Base-by-base conservation (phyloP, 495 filamentous ascomycete species). In the Podospora didyma region DNA sequence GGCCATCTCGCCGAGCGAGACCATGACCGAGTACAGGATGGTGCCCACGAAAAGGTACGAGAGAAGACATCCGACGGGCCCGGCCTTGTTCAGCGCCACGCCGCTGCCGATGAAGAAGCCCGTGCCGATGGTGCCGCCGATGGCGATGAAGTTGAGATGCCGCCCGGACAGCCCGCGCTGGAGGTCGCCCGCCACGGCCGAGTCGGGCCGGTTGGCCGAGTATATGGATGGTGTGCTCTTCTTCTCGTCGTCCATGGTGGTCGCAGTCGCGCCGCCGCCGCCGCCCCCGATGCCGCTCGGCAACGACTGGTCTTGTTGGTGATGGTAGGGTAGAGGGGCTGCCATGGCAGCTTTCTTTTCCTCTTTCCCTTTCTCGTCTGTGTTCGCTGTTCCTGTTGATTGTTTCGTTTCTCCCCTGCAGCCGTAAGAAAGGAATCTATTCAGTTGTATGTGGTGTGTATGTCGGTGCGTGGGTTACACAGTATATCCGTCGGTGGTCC, bases 91-190 rank as follows among this genome's bases (percentile, higher is more conserved):
- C 52, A 90, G 78, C 11, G 84, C 81, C 44, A 71, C 71, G 26
- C 87, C 86, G 51, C 83, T 86, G 53, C 88, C 86, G 22, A 90
- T 72, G 74, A 92, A 91, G 39, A 91, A 74, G 46, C 86, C 88
- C 3, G 87, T 91, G 14, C 87, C 88, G 62, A 91, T 86, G 19
- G 86, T 87, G 49, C 87, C 87, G 62, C 88, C 87, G n/a, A 81
- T 67, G 46, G 77, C 83, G 61, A 87, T 87, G 53, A 89, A 77
- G 67, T 88, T 83, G 58, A 76, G 73, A 53, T 83, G 73, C 20
- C 84, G 76, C 14, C 72, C 82, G 16, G 62, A 66, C 53, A 68
- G 50, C 20, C 54, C 53, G 4, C 65, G 54, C 35, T 66, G 62
- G 14, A 68, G 61, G 46, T 68, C 62, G 16, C 63, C 63, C 7